Conservation (phyloP, 306 rosid genomes). For the Quercus berberidifolia region DNA sequence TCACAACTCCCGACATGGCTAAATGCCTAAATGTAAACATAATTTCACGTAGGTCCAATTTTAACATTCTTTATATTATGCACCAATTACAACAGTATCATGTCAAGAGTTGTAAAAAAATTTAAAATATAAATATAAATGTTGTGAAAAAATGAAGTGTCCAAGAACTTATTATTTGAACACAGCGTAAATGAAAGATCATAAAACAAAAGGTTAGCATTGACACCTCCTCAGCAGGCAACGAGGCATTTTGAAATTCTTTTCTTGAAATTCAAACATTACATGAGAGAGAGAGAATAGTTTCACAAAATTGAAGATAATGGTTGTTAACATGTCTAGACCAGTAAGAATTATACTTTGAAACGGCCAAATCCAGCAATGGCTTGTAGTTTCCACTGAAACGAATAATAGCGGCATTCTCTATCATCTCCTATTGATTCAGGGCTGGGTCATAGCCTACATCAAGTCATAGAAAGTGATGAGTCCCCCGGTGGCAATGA, state of each 20-base stretch:
- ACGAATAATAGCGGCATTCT: constrained; percentile 81
- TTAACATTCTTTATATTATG: too few species aligned
- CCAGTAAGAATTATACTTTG: constrained; percentile 86
- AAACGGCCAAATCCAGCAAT: constrained; percentile 90
- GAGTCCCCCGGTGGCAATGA: constrained; percentile 80
- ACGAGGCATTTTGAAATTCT: background rate
- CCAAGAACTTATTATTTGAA: background rate
- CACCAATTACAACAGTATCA: too few species aligned
- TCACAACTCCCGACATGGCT: too few species aligned
- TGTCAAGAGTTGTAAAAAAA: too few species aligned
- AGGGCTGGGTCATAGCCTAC: constrained; percentile 89
- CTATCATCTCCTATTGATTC: constrained; percentile 65
- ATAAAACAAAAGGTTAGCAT: background rate
- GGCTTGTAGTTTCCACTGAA: constrained; percentile 98
- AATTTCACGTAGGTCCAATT: too few species aligned
- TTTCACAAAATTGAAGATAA: constrained; percentile 59
- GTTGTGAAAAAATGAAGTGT: too few species aligned
- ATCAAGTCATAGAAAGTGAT: constrained; percentile 88
- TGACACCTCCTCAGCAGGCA: background rate
- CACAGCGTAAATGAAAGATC: background rate
- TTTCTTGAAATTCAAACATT: background rate
- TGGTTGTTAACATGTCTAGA: constrained; percentile 79
- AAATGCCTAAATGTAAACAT: too few species aligned
- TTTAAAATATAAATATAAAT: too few species aligned
- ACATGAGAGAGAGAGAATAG: background rate